phyloP scores from a whole-genome alignment of 176 grass and related monocot species.

The Rhynchospora tenuis region DNA sequence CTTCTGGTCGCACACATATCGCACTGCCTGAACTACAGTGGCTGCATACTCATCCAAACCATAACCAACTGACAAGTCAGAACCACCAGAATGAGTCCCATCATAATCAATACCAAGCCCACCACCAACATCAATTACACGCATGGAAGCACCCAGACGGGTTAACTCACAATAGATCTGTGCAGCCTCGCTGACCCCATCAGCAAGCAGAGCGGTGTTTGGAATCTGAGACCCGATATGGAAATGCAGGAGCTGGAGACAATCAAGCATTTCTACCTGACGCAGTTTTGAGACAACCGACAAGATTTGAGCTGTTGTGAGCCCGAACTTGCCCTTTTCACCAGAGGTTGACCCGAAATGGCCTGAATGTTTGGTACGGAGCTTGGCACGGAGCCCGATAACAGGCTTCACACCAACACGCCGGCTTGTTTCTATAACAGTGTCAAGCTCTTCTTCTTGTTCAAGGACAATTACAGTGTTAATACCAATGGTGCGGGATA shows the following conservation, averaged over 20 bases:
- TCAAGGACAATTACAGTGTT: slow-evolving; percentile 86
- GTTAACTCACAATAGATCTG: slow-evolving; percentile 94
- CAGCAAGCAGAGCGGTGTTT: slow-evolving; percentile 57
- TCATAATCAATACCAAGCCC: slow-evolving; percentile 93
- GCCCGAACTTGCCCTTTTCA: slow-evolving; percentile 93
- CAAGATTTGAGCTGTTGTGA: slow-evolving; percentile 65
- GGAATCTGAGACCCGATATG: slow-evolving; percentile 98
- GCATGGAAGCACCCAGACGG: slow-evolving; percentile 69
- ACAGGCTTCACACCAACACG: slow-evolving; percentile 55
- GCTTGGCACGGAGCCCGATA: slow-evolving; percentile 88
- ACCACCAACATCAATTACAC: slow-evolving; percentile 75
- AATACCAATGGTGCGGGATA: slow-evolving; percentile 60
- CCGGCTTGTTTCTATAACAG: slow-evolving; percentile 64
- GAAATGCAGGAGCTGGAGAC: slow-evolving; percentile 95
- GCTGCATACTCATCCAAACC: slow-evolving; percentile 79
- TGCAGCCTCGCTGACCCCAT: slow-evolving; percentile 80
- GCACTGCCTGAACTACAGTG: slow-evolving; percentile 59
- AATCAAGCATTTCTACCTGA: slow-evolving; percentile 67
- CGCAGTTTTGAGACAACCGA: slow-evolving; percentile 65
- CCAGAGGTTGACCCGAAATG: slow-evolving; percentile 92
- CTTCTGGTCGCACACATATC: slow-evolving; percentile 69
- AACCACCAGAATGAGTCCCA: slow-evolving; percentile 58
- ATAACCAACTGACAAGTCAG: slow-evolving; percentile 86
- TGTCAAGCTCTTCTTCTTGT: slow-evolving; percentile 96
- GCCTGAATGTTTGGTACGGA: slow-evolving; percentile 87